Conservation (phyloP, 2,329 filamentous ascomycete genomes). For the Aspergillus sp. region DNA sequence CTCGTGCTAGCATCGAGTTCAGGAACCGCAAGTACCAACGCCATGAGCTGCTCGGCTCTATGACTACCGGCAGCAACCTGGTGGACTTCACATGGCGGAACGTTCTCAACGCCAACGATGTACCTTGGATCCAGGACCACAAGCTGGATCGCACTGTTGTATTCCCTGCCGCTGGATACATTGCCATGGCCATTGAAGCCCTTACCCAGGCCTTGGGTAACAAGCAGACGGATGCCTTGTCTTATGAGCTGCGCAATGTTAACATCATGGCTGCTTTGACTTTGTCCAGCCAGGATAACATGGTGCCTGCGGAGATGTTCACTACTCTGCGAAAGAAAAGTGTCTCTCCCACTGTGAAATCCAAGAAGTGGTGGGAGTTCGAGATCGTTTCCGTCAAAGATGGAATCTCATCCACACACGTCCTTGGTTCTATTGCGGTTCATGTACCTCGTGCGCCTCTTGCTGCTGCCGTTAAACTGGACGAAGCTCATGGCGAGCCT, state of each 20-base stretch:
- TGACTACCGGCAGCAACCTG: slow-evolving; percentile 22
- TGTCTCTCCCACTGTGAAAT: background rate
- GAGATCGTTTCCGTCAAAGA: background rate
- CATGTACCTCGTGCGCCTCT: background rate
- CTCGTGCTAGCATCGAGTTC: slow-evolving; percentile 13
- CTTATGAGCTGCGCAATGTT: background rate
- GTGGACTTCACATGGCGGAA: slow-evolving; percentile 36
- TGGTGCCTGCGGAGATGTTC: background rate
- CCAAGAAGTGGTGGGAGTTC: background rate
- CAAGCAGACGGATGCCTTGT: background rate
- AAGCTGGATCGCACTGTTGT: slow-evolving; percentile 27
- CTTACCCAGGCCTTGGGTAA: background rate
- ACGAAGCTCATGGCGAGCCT: background rate
- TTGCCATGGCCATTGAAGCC: slow-evolving; percentile 36
- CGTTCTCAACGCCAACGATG: slow-evolving; percentile 27
- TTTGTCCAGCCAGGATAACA: background rate
- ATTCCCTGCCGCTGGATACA: slow-evolving; percentile 36
- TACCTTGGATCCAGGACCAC: slow-evolving; percentile 39
- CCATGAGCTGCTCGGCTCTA: slow-evolving; percentile 28
- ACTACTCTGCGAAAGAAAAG: background rate
- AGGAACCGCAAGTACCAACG: slow-evolving; percentile 10
- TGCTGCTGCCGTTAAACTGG: background rate
- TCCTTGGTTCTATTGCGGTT: background rate
- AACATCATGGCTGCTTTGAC: background rate
- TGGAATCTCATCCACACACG: background rate